Conservation (phyloP, 2,329 filamentous ascomycete species). For the Penicillium sp. region DNA sequence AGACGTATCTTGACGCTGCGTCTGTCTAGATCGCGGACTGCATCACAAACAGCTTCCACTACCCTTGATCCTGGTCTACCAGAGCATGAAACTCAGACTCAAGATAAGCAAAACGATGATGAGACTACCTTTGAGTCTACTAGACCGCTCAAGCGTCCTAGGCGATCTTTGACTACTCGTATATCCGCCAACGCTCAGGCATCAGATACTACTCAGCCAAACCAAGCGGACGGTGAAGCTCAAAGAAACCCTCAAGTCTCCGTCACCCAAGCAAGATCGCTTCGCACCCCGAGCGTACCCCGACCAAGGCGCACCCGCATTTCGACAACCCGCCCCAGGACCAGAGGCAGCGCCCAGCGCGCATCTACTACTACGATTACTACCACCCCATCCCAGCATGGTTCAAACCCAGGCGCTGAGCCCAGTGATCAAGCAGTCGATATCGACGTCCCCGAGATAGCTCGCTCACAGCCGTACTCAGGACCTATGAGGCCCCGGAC, state of each 20-base stretch:
- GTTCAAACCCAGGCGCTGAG: not conserved
- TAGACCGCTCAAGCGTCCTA: not conserved
- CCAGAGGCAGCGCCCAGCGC: not conserved
- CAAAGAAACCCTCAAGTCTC: not conserved
- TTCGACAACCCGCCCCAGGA: not conserved
- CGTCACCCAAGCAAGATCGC: not conserved
- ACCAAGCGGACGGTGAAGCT: not conserved
- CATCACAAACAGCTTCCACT: not conserved
- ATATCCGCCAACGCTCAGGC: not conserved
- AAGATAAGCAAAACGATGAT: not conserved
- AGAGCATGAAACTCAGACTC: not conserved
- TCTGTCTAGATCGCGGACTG: not conserved
- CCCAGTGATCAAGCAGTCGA: constrained; percentile 1
- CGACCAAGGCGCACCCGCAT: not conserved
- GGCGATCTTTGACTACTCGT: not conserved
- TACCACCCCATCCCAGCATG: not conserved
- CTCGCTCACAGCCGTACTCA: constrained; percentile 21
- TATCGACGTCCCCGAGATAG: constrained; percentile 29
- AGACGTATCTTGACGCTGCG: not conserved
- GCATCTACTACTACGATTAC: not conserved
- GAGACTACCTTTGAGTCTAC: not conserved
- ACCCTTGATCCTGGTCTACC: not conserved
- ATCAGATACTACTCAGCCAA: not conserved
- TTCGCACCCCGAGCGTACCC: not conserved
- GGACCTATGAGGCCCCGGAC: constrained; percentile 16